phyloP scores from a whole-genome alignment of 345 rosid species.

The Salix brachista region DNA sequence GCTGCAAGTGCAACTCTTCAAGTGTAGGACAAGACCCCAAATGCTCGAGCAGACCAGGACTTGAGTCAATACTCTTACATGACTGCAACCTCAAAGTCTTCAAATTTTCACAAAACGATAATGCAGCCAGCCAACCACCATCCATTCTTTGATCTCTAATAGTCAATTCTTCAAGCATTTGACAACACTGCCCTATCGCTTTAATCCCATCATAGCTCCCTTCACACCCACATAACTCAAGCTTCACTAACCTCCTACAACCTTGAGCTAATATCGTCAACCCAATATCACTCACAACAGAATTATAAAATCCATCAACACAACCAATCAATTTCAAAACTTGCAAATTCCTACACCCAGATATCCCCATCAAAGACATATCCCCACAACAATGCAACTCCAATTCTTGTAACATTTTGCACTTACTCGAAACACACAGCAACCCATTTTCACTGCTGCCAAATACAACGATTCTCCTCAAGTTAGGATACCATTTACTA shows the following conservation, averaged over 20 bases:
- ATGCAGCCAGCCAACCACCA: constrained; percentile 83
- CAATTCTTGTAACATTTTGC: constrained; percentile 69
- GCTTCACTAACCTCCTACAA: constrained; percentile 81
- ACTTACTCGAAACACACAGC: constrained; percentile 56
- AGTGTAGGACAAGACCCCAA: constrained; percentile 73
- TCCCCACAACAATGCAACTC: constrained; percentile 78
- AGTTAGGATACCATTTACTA: constrained; percentile 59
- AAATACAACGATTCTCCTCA: constrained; percentile 57
- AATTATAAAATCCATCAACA: constrained; percentile 58
- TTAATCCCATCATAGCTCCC: constrained; percentile 94
- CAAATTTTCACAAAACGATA: constrained; percentile 76
- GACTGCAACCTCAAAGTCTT: constrained; percentile 72
- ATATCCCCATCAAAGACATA: constrained; percentile 63
- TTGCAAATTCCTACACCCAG: constrained; percentile 80
- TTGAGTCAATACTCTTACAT: constrained; percentile 65
- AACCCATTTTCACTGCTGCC: constrained; percentile 73
- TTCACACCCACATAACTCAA: constrained; percentile 80
- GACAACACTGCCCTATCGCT: constrained; percentile 91
- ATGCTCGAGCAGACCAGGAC: constrained; percentile 64
- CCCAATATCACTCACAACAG: constrained; percentile 80
- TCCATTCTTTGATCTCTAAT: constrained; percentile 87
- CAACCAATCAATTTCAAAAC: constrained; percentile 65
- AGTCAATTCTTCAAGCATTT: constrained; percentile 87
- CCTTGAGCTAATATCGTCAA: constrained; percentile 88
- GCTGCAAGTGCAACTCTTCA: constrained; percentile 70